Conservation (phyloP, 352 stramenopile species). For the Phytophthora europaea region DNA sequence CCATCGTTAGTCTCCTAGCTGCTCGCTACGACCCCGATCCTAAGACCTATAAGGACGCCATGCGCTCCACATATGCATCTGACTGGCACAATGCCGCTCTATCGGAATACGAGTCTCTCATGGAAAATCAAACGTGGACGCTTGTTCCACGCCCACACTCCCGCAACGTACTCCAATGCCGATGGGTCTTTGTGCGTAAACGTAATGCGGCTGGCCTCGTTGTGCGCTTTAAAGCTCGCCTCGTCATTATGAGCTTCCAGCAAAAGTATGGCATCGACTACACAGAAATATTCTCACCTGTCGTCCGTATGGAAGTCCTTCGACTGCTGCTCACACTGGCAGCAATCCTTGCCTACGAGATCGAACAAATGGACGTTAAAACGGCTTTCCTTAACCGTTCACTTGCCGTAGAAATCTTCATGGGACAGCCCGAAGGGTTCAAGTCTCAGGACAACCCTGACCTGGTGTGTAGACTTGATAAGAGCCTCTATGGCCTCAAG, state of each 20-base stretch:
- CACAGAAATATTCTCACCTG: conserved; percentile 7
- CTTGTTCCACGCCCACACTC: neutral
- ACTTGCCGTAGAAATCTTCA: conserved; percentile 9
- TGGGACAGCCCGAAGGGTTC: conserved; percentile 11
- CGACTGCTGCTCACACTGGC: conserved; percentile 11
- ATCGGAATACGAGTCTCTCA: neutral
- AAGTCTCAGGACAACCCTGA: neutral
- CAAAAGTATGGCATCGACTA: conserved; percentile 11
- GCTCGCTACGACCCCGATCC: neutral
- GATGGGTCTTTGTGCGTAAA: conserved; percentile 3
- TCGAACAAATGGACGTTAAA: conserved; percentile 13
- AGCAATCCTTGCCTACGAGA: conserved; percentile 11
- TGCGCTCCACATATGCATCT: neutral
- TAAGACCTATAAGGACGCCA: neutral
- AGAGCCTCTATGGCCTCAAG: conserved; percentile 10
- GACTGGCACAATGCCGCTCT: neutral
- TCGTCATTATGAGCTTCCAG: conserved; percentile 3
- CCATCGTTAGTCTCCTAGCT: neutral
- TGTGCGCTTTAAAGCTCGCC: conserved; percentile 11
- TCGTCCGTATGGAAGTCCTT: conserved; percentile 13
- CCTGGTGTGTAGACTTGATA: conserved; percentile 7
- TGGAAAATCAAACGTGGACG: neutral
- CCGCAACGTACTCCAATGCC: conserved; percentile 3
- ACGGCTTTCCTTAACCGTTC: conserved; percentile 9
- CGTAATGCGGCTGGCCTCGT: neutral